These are phyloP conservation scores for Testicularia cyperi DNA, from an alignment of 1,284 basidiomycete species.

Conservation along the genomic window DNA sequence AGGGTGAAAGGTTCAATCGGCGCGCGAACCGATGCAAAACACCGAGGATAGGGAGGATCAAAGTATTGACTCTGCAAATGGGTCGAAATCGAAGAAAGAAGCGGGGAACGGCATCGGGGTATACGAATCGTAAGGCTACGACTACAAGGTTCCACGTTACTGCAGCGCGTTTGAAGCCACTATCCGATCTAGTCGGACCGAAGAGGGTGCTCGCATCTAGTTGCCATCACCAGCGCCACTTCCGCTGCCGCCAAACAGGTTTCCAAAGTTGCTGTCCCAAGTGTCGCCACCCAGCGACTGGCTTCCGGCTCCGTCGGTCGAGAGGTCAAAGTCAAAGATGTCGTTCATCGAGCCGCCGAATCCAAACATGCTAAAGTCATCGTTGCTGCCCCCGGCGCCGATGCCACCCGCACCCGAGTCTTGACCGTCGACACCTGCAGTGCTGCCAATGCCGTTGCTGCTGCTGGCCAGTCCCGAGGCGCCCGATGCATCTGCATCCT, in stretches of 20 bases:
- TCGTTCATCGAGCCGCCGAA: conserved; percentile 51
- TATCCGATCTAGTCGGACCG: too few relatives aligned
- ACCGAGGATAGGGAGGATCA: too few relatives aligned
- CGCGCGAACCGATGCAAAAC: too few relatives aligned
- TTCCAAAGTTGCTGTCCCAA: conserved; percentile 46
- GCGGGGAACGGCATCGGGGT: too few relatives aligned
- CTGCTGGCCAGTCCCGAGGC: not conserved
- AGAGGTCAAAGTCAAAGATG: conserved; percentile 55
- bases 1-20: too few relatives aligned
- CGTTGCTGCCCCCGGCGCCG: conserved; percentile 13
- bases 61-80: too few relatives aligned
- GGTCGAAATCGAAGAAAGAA: too few relatives aligned
- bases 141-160: too few relatives aligned
- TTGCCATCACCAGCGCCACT: conserved; percentile 33
- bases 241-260: conserved; percentile 25
- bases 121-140: too few relatives aligned
- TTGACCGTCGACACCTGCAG: conserved; percentile 1
- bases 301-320: conserved; percentile 24
- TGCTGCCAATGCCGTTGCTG: conserved; percentile 13
- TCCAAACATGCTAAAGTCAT: conserved; percentile 55
- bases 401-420: not conserved
- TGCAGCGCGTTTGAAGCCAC: too few relatives aligned
- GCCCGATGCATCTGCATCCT: too few relatives aligned
- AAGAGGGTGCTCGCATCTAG: too few relatives aligned
- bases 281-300: conserved; percentile 24